phyloP scores from a whole-genome alignment of 768 basidiomycete species.

The Amanita pallidorosea region DNA sequence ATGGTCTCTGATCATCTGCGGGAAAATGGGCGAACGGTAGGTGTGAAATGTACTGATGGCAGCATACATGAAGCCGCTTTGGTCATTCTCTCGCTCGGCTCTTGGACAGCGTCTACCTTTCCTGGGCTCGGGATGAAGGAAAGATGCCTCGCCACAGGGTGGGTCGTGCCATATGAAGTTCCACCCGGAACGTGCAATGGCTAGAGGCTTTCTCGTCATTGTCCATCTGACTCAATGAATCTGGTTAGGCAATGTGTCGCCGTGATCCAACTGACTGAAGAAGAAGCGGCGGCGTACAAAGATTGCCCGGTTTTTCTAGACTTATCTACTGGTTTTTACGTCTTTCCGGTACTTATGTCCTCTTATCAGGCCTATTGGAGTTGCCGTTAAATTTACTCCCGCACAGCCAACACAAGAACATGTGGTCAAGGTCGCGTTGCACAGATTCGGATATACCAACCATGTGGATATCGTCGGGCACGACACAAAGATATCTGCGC shows the following conservation, averaged over 20 bases:
- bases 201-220: neutral
- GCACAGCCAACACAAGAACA: conserved; percentile 34
- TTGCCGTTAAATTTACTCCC: neutral
- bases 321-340: conserved; percentile 65
- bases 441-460: conserved; percentile 63
- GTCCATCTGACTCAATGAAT: neutral
- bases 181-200: neutral
- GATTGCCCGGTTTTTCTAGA: conserved; percentile 63
- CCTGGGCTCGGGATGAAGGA: conserved; percentile 40
- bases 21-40: conserved; percentile 30
- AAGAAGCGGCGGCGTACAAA: conserved; percentile 56
- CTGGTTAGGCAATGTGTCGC: conserved; percentile 66
- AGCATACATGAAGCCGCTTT: conserved; percentile 41
- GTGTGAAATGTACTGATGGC: conserved; percentile 57
- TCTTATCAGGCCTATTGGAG: conserved; percentile 10
- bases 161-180: conserved; percentile 10
- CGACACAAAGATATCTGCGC: conserved; percentile 46
- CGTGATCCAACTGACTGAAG: conserved; percentile 59
- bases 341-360: conserved; percentile 54
- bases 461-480: conserved; percentile 16
- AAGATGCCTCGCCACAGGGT: conserved; percentile 76
- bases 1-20: conserved; percentile 41
- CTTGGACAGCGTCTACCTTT: conserved; percentile 81
- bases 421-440: conserved; percentile 71
- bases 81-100: conserved; percentile 64